Evolutionary conservation across 2,329 filamentous ascomycete genomes (phyloP), one percentile per base, ranked within the genome.

Genomic region (Epichloe uncinata): DNA sequence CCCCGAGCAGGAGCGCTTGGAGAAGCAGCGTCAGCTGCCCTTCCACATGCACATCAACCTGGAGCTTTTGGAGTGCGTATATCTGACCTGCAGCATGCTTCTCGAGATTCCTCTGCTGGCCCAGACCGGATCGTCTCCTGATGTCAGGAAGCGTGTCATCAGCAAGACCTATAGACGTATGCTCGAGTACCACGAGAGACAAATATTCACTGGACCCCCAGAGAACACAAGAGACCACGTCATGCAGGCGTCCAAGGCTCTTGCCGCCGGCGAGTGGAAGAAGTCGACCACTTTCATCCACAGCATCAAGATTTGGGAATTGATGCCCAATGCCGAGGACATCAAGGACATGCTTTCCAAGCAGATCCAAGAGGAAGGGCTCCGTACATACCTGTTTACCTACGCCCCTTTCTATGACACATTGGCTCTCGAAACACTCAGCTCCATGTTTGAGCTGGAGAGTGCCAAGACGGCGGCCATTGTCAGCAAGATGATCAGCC

Each of bases 41-140:
- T 98, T 98, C 83, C 93, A 98, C 75, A 96, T 98, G 89, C 93
- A 98, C 78, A 98, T 98, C 77, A 98, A 98, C 76, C 79, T 98
- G 48, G 93, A 98, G 69, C 81, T 98, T 50, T 80, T 98, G 38
- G 93, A 98, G 74, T 97, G 93, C 64, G 91, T 97, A 54, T 98
- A 98, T 73, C 79, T 98, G 52, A 97, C 93, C 47, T 97, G 91
- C 75, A 96, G 89, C 72, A 98, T 98, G 93, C 85, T 98, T 57
- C 81, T 98, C 51, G 93, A 98, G 73, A 97, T 98, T 55, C 93
- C 93, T 53, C 83, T 97, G 44, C 83, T 98, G 59, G 94, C 93
- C 45, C 93, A 97, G 71, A 94, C 91, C 36, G 93, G 93, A 57
- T 97, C 91, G 7, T 93, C 91, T 20, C 94, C 93, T 12, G 93